Base-by-base conservation (phyloP, 345 rosid genomes). In the Durio zibethinus region DNA sequence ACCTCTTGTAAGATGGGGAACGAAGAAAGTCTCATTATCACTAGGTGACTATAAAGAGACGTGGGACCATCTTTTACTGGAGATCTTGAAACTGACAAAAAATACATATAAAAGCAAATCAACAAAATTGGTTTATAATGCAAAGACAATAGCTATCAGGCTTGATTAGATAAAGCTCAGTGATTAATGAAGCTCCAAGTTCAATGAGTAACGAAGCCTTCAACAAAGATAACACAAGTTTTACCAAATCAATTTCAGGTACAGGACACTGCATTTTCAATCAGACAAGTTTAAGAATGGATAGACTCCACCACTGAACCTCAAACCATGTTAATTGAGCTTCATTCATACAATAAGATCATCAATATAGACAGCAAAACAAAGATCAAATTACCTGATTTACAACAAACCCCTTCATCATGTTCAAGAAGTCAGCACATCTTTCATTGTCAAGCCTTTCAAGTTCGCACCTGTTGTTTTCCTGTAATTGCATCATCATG, bases 331-430 rank as follows among this genome's bases (percentile, higher is more conserved):
- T 71, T 33, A 31, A 52, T 71, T 14, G 2, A 50, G 29, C 73
- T 43, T 45, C 7, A 6, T 0, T 20, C 38, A 33, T 10, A 27
- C 69, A 61, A 74, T 10, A 43, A 15, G 42, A 18, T 25, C 59
- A 40, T 60, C 23, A 38, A 56, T 6, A 59, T 1, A 10, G 62
- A 25, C 25, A 15, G 21, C 23, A 60, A 72, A 45, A 33, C 14
- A 64, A 56, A 43, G 38, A 56, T 25, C 3, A 27, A 71, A 48
- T 59, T 86, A 95, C 98, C 99, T 95, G 99, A 82, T 87, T 95
- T 78, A 82, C 88, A 73, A 92, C 98, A 87, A 92, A 91, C 33
- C 99, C 99, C 81, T 90, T 93, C 87, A 93, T 76, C 99, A 95
- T 95, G 88, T 84, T 92, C 83, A 88, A 82, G 80, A 93, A 90